These are phyloP conservation scores for Vitis amurensis DNA, from an alignment of 164 flowering plant genomes.

Conservation along the genomic window DNA sequence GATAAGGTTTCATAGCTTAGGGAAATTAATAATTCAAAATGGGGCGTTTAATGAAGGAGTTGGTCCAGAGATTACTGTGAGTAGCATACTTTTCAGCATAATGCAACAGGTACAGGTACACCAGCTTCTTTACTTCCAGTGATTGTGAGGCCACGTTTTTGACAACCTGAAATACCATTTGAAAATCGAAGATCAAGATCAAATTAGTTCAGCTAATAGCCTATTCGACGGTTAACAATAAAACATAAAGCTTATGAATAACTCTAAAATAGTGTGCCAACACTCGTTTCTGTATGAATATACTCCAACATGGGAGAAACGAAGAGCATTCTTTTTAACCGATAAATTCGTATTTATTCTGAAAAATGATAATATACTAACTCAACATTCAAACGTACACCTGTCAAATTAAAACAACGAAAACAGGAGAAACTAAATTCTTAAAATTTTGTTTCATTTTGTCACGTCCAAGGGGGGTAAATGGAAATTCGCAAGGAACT, in stretches of 20 bases:
- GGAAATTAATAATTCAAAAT: not conserved
- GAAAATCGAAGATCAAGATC: not conserved
- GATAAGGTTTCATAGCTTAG: not conserved
- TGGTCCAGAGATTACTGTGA: not conserved
- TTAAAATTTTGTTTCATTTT: not conserved
- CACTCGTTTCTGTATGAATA: too few species aligned
- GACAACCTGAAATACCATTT: constrained; percentile 69
- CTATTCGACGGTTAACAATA: too few species aligned
- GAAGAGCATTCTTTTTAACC: too few species aligned
- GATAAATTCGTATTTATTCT: too few species aligned
- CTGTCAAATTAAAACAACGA: too few species aligned
- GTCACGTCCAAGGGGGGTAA: not conserved
- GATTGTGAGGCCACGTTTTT: constrained; percentile 93
- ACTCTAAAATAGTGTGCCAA: too few species aligned
- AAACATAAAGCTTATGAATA: too few species aligned
- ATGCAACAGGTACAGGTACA: constrained; percentile 89
- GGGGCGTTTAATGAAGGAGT: not conserved
- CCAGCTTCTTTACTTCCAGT: constrained; percentile 96
- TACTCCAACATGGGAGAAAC: too few species aligned
- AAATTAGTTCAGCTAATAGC: not conserved
- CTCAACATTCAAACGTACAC: too few species aligned
- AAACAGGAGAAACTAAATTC: not conserved
- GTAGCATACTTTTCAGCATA: constrained; percentile 94
- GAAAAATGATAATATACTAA: too few species aligned
- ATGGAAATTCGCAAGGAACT: not conserved